Conservation (phyloP, 208 protist species). For the Trypanosoma grayi region DNA sequence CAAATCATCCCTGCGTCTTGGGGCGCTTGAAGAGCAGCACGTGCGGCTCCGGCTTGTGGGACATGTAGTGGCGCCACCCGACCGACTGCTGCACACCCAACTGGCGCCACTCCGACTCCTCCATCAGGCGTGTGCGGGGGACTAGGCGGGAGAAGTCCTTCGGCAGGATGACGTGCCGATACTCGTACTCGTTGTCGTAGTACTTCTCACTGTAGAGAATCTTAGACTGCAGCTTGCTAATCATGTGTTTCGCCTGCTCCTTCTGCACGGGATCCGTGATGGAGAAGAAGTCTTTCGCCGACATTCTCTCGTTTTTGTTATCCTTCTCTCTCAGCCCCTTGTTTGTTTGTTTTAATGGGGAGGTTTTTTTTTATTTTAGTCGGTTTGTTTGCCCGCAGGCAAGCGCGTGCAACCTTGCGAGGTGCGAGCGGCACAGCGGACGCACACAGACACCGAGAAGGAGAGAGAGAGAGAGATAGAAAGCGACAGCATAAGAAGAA, state of each 20-base stretch:
- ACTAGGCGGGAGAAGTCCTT: conserved; percentile 93
- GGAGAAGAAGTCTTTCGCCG: conserved; percentile 74
- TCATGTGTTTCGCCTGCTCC: conserved; percentile 68
- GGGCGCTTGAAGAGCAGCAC: conserved; percentile 95
- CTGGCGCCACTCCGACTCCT: conserved; percentile 96
- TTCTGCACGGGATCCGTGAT: conserved; percentile 64
- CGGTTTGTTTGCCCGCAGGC: no score
- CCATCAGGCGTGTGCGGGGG: conserved; percentile 91
- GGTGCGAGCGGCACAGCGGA: not conserved
- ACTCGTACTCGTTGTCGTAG: conserved; percentile 95
- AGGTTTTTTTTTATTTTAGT: no score
- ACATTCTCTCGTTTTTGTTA: conserved; percentile 17
- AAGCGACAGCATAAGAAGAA: no score
- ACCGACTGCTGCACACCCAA: conserved; percentile 97
- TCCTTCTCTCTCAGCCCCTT: not conserved
- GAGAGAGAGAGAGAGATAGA: conserved; percentile 11
- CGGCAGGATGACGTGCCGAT: conserved; percentile 98
- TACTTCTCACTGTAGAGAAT: conserved; percentile 97
- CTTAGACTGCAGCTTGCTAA: conserved; percentile 83
- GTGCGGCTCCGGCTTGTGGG: conserved; percentile 96
- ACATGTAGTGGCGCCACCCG: conserved; percentile 98
- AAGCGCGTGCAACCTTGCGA: no score
- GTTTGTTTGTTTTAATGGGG: no score
- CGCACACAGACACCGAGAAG: conserved; percentile 10
- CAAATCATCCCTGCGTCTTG: conserved; percentile 12